Conservation (phyloP, 1,139 yeast species). For the Spathaspora sp. region DNA sequence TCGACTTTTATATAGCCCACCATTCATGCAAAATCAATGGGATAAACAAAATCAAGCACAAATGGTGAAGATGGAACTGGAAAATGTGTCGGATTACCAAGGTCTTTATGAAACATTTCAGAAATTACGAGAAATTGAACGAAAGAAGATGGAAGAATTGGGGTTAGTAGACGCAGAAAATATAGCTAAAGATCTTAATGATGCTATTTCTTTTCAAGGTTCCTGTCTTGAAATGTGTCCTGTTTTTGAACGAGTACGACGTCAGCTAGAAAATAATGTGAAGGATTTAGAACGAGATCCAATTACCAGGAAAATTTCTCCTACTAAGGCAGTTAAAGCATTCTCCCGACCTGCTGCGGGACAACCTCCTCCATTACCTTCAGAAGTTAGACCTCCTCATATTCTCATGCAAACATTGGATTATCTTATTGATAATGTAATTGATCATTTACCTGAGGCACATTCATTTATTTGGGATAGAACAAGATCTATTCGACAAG, state of each 20-base stretch:
- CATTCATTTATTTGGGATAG: constrained; percentile 98
- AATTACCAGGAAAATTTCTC: constrained; percentile 59
- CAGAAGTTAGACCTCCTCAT: constrained; percentile 94
- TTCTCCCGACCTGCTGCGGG: constrained; percentile 98
- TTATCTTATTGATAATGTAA: constrained; percentile 62
- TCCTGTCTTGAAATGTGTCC: constrained; percentile 96
- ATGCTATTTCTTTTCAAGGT: constrained; percentile 86
- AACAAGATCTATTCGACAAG: constrained; percentile 96
- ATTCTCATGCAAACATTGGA: constrained; percentile 64
- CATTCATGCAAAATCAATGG: constrained; percentile 38
- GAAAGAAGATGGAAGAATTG: constrained; percentile 74
- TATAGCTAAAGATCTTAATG: constrained; percentile 73
- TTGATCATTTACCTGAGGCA: constrained; percentile 72
- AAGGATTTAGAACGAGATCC: constrained; percentile 75
- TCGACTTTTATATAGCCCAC: constrained; percentile 34
- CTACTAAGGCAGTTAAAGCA: constrained; percentile 76
- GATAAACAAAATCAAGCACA: constrained; percentile 41
- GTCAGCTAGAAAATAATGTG: constrained; percentile 87
- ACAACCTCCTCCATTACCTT: constrained; percentile 95
- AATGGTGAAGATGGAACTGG: constrained; percentile 37
- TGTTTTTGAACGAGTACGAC: constrained; percentile 81
- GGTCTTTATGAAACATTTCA: constrained; percentile 57
- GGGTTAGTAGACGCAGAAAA: constrained; percentile 91
- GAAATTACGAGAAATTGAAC: constrained; percentile 71
- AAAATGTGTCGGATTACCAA: constrained; percentile 35